phyloP scores from a whole-genome alignment of 306 rosid genomes.

The Trichosanthes cucumerina region DNA sequence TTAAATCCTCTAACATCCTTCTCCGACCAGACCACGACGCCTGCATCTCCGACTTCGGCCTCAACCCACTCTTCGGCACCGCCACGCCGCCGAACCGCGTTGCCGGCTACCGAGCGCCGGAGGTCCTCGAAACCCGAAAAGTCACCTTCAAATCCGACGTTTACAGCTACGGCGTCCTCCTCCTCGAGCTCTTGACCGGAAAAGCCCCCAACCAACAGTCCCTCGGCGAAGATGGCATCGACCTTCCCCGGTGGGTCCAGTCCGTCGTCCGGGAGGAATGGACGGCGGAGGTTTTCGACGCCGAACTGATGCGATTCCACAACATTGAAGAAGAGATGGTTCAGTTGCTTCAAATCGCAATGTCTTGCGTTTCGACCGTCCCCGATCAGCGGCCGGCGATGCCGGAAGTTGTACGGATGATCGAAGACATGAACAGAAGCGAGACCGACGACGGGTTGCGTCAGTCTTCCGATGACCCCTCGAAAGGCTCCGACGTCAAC shows the following conservation, averaged over 20 bases:
- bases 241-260: conserved; percentile 92
- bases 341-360: conserved; percentile 79
- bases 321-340: conserved; percentile 98
- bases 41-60: conserved; percentile 60
- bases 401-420: conserved; percentile 83
- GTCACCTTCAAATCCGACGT: conserved; percentile 85
- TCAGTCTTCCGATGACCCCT: conserved; percentile 92
- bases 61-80: conserved; percentile 54
- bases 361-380: conserved; percentile 86
- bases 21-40: conserved; percentile 66
- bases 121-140: conserved; percentile 60
- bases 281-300: conserved; percentile 97
- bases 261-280: conserved; percentile 95
- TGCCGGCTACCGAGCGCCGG: conserved; percentile 89
- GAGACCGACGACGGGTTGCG: conserved; percentile 86
- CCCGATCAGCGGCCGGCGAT: conserved; percentile 82
- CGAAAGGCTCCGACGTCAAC: conserved; percentile 82
- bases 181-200: conserved; percentile 80
- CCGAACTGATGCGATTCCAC: conserved; percentile 79
- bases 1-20: conserved; percentile 79
- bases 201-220: conserved; percentile 96
- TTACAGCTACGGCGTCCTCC: conserved; percentile 79
- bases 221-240: conserved; percentile 85
- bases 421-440: conserved; percentile 65
- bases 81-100: conserved; percentile 62